Evolutionary conservation across 2,329 filamentous ascomycete genomes (phyloP).

Genomic region (Fusarium redolens): DNA sequence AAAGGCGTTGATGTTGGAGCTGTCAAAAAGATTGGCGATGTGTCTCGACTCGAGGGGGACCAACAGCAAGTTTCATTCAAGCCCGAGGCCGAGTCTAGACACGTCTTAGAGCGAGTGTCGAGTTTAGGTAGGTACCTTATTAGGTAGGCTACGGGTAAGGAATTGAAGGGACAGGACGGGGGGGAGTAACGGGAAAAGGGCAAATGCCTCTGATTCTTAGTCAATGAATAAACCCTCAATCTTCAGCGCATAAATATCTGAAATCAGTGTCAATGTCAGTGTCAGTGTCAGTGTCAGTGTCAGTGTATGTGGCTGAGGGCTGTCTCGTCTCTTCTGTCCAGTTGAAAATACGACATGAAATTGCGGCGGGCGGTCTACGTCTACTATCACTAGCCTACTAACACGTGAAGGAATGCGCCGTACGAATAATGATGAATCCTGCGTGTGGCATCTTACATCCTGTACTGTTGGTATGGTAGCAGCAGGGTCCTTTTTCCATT

Average conservation of each 20-base stretch:
- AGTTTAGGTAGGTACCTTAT: not conserved
- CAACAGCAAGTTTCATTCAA: constrained; percentile 20
- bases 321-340: constrained; percentile 10
- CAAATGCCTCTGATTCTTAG: not conserved
- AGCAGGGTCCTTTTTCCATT: constrained; percentile 26
- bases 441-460: constrained; percentile 14
- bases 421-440: constrained; percentile 1
- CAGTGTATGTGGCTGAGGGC: constrained; percentile 31
- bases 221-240: constrained; percentile 11
- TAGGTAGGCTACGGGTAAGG: not conserved
- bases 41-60: constrained; percentile 23
- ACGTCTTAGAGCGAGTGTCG: constrained; percentile 16
- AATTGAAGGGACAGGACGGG: not conserved
- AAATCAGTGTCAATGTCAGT: not conserved
- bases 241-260: constrained; percentile 13
- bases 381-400: constrained; percentile 1
- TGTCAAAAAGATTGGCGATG: constrained; percentile 34
- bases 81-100: constrained; percentile 18
- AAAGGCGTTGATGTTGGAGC: constrained; percentile 20
- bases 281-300: not conserved
- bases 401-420: constrained; percentile 38
- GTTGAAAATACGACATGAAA: constrained; percentile 24
- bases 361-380: constrained; percentile 18
- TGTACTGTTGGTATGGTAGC: not conserved
- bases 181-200: constrained; percentile 1